These are phyloP conservation scores for Hypholoma sublateritium DNA, from an alignment of 768 basidiomycete genomes.

Conservation along the genomic window DNA sequence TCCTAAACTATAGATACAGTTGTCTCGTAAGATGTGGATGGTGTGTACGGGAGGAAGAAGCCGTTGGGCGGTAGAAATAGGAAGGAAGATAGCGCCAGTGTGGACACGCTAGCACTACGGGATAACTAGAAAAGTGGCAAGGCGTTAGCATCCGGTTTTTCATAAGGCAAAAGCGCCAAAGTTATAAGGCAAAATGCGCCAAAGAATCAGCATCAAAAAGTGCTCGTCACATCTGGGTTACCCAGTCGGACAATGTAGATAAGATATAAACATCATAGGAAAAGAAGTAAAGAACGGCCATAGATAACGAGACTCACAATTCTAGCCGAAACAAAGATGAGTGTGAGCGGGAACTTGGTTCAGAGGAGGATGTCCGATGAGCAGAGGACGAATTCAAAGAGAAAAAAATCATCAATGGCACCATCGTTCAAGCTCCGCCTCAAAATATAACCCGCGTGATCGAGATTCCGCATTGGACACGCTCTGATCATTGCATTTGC, in stretches of 20 bases:
- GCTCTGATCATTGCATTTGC: neutral
- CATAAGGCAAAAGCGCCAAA: constrained; percentile 6
- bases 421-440: constrained; percentile 32
- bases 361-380: no score
- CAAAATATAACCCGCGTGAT: constrained; percentile 22
- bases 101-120: constrained; percentile 1
- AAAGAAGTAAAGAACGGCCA: neutral
- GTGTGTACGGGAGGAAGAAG: neutral
- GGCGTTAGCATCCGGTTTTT: constrained; percentile 4
- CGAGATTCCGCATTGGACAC: neutral
- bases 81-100: neutral
- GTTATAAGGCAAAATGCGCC: no score
- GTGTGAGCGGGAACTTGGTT: no score
- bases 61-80: neutral
- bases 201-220: constrained; percentile 28
- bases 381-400: no score
- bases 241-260: constrained; percentile 92
- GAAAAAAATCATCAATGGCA: neutral
- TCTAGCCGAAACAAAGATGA: neutral
- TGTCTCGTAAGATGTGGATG: constrained; percentile 8
- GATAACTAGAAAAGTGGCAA: constrained; percentile 11
- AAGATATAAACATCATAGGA: constrained; percentile 50
- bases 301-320: constrained; percentile 16
- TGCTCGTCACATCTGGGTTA: constrained; percentile 50
- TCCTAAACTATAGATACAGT: constrained; percentile 42